A percentile compares a stretch with the other conserved stretches of the same genome.
Conservation (phyloP, 139 green algal species). For the Chlamydomonas applanata region DNA sequence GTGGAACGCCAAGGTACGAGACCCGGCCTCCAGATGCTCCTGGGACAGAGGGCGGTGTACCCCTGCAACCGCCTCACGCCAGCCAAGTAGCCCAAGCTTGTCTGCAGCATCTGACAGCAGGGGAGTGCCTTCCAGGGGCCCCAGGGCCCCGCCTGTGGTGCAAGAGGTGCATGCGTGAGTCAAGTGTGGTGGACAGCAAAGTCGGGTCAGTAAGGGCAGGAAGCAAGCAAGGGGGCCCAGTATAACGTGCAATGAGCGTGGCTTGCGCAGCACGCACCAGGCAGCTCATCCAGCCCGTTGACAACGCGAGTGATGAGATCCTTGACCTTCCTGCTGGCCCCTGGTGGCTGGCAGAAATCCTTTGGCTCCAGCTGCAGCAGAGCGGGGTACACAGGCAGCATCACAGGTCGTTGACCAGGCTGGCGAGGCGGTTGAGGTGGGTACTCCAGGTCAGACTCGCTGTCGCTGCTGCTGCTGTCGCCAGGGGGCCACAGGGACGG, state of each 20-base stretch:
- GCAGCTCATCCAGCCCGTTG: not conserved
- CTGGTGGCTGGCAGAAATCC: not conserved
- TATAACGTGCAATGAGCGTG: not conserved
- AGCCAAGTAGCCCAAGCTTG: no score
- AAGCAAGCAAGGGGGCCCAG: not conserved
- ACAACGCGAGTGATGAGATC: conserved; percentile 1
- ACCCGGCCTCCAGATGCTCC: no score
- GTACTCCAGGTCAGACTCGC: not conserved
- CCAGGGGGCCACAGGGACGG: not conserved
- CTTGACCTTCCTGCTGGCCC: not conserved
- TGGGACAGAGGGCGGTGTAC: not conserved
- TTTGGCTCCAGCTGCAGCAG: not conserved
- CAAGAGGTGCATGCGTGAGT: no score
- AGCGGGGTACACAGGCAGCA: conserved; percentile 6
- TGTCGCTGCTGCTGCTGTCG: not conserved
- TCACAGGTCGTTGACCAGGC: not conserved
- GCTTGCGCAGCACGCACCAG: not conserved
- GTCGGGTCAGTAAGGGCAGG: not conserved
- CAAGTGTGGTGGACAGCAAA: no score
- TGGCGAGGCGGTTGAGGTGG: not conserved
- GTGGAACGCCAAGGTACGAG: no score
- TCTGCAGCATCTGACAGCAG: no score
- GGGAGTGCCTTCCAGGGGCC: no score
- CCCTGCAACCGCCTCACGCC: no score
- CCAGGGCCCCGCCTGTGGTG: no score